phyloP scores from a whole-genome alignment of 495 filamentous ascomycete species.

The Echria macrotheca region DNA sequence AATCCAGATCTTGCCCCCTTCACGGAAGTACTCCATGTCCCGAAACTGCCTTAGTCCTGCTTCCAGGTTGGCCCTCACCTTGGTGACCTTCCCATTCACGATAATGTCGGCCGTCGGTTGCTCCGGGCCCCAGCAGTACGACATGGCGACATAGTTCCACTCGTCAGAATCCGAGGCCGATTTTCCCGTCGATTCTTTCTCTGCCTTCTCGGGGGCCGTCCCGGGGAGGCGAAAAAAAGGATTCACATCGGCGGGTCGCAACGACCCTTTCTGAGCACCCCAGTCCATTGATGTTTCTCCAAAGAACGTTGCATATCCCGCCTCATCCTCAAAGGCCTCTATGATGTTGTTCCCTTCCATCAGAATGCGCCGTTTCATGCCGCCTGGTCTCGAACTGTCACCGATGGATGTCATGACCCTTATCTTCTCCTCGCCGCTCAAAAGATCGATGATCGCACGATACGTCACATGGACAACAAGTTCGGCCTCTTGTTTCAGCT shows the following conservation, averaged over 20 bases:
- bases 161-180: not conserved
- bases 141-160: constrained; percentile 6
- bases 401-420: not conserved
- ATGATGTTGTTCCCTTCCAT: not conserved
- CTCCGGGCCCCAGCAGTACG: constrained; percentile 1
- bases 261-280: not conserved
- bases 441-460: not conserved
- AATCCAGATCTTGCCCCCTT: constrained; percentile 2
- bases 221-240: not conserved
- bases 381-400: no score
- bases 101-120: not conserved
- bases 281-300: not conserved
- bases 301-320: not conserved
- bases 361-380: not conserved
- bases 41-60: not conserved
- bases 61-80: constrained; percentile 4
- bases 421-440: not conserved
- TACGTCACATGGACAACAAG: not conserved
- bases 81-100: not conserved
- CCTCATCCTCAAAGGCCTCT: not conserved
- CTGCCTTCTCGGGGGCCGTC: not conserved
- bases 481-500: not conserved
- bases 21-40: constrained; percentile 1
- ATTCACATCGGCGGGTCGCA: not conserved
- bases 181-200: not conserved